These are phyloP conservation scores for Acaromyces ingoldii DNA, from an alignment of 1,284 basidiomycete genomes.

Conservation along the genomic window DNA sequence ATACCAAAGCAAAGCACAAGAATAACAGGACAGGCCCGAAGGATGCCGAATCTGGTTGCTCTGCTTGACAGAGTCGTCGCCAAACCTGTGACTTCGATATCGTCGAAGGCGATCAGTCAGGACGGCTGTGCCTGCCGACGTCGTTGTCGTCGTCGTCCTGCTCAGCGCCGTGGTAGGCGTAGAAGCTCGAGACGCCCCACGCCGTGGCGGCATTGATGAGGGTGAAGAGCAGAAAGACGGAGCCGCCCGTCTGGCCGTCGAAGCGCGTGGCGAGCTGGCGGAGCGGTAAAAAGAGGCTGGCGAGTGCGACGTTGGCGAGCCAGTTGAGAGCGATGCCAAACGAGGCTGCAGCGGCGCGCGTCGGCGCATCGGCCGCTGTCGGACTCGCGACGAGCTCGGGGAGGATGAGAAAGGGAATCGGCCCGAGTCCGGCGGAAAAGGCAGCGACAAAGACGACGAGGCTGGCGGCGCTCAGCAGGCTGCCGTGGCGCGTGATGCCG, in stretches of 20 bases:
- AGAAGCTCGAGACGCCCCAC: constrained; percentile 21
- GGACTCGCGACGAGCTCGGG: constrained; percentile 76
- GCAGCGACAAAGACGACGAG: constrained; percentile 82
- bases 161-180: constrained; percentile 23
- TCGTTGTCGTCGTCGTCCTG: too few species aligned
- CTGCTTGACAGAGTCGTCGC: too few species aligned
- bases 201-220: constrained; percentile 25
- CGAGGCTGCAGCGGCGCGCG: constrained; percentile 76
- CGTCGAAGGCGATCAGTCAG: too few species aligned
- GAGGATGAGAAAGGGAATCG: constrained; percentile 83
- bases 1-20: too few species aligned
- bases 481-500: constrained; percentile 64
- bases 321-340: constrained; percentile 79
- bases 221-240: constrained; percentile 38
- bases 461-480: constrained; percentile 64
- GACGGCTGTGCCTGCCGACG: too few species aligned
- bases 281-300: constrained; percentile 73
- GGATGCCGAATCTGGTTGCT: too few species aligned
- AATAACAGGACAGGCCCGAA: too few species aligned
- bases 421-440: constrained; percentile 84
- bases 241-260: constrained; percentile 31
- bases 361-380: constrained; percentile 57
- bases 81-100: too few species aligned
- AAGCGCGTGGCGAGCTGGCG: constrained; percentile 61
- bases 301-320: constrained; percentile 76